Percentiles rank a stretch among this genome's conserved stretches.
Evolutionary conservation across 1,284 basidiomycete genomes (phyloP).

Genomic region (Xerocomus cyaneibrunnescens): DNA sequence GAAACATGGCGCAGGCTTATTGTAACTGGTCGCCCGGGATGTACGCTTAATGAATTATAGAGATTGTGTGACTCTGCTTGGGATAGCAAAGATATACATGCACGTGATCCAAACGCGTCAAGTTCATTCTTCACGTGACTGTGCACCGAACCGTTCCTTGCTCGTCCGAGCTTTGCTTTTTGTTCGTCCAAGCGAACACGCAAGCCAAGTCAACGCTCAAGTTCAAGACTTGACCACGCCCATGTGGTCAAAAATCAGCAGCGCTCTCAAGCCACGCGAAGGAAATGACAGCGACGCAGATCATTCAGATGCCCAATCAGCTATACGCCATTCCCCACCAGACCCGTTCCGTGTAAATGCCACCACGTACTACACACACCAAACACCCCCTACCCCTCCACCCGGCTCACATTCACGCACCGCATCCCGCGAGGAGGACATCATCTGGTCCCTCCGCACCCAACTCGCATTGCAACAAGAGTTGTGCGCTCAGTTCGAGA

Average conservation of each 20-base stretch:
- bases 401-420: conserved; percentile 51
- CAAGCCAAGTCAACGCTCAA: not conserved
- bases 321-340: conserved; percentile 43
- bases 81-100: conserved; percentile 5
- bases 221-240: conserved; percentile 1
- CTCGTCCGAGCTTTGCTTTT: not conserved
- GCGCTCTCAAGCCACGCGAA: conserved; percentile 47
- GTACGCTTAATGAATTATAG: conserved; percentile 10
- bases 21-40: conserved; percentile 1
- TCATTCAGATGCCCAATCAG: conserved; percentile 40
- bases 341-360: conserved; percentile 73
- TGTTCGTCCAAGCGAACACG: not conserved
- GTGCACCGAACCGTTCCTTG: not conserved
- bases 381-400: conserved; percentile 65
- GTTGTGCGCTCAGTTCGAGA: conserved; percentile 68
- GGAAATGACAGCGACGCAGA: conserved; percentile 42
- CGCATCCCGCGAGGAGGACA: conserved; percentile 64
- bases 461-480: conserved; percentile 69
- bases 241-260: conserved; percentile 67
- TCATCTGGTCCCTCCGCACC: conserved; percentile 68
- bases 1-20: not conserved
- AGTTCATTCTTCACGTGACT: conserved; percentile 33
- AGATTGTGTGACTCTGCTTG: not conserved
- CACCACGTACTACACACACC: conserved; percentile 73
- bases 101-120: conserved; percentile 32